phyloP scores from a whole-genome alignment of 2,329 filamentous ascomycete genomes.

The Biscogniauxia sp. region DNA sequence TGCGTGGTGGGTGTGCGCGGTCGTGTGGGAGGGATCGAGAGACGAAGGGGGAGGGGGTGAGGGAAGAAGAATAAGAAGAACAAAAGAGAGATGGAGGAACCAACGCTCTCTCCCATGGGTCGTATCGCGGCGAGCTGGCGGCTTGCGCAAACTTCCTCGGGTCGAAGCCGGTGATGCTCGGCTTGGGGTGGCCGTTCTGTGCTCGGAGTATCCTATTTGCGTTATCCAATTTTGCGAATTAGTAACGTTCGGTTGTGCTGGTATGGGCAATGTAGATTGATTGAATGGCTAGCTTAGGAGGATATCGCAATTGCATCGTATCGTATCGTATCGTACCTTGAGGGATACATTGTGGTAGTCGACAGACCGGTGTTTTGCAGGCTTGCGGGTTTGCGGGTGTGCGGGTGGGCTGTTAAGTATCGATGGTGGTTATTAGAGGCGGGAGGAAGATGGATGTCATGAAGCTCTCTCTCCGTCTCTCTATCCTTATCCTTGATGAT shows the following conservation, averaged over 20 bases:
- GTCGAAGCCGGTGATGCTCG: constrained; percentile 92
- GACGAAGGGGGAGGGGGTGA: not conserved
- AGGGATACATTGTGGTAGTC: constrained; percentile 33
- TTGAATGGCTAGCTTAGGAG: too few relatives aligned
- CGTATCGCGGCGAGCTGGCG: constrained; percentile 60
- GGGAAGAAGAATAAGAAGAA: not conserved
- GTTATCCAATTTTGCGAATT: not conserved
- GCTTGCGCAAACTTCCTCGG: constrained; percentile 74
- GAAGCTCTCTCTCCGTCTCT: not conserved
- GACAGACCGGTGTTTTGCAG: not conserved
- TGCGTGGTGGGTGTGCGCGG: not conserved
- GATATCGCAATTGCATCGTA: not conserved
- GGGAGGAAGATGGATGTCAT: not conserved
- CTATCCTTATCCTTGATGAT: too few relatives aligned
- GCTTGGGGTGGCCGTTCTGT: constrained; percentile 48
- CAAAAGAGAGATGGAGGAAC: constrained; percentile 31
- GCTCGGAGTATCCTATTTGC: constrained; percentile 49
- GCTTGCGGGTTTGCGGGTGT: not conserved
- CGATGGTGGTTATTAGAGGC: too few relatives aligned
- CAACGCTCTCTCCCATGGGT: constrained; percentile 65
- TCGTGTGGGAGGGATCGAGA: not conserved
- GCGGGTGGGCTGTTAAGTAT: constrained; percentile 1
- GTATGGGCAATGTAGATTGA: not conserved
- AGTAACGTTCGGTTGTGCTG: not conserved
- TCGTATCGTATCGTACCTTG: constrained; percentile 30